Evolutionary conservation across 208 protist species (phyloP), one percentile per base, ranked within the genome.

Genomic region (Borovskyia barvae): DNA sequence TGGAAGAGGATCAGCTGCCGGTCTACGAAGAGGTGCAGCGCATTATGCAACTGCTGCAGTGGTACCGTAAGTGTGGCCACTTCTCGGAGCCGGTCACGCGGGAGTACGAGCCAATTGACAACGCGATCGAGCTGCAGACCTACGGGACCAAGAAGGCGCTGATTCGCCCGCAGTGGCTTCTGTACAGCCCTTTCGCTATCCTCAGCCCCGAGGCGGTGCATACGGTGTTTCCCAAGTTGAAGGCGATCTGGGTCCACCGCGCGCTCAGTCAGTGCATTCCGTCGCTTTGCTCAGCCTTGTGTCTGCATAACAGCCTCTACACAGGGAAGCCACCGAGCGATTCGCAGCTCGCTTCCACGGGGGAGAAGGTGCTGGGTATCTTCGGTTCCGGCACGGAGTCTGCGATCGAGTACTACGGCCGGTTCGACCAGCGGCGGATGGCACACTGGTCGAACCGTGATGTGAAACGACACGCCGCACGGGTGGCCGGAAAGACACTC

Each of bases 381-480:
- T 96, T 96, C 50, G 90, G 90, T 50, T 92, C 84, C 48, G 90
- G 86, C 50, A 83, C 82, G 12, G 77, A 92, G 56, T 76, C 93
- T 60, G 80, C 86, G 17, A 88, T 93, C 51, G 77, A 89, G 33
- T 96, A 82, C 69, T 87, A 89, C 55, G 73, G 75, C 20, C 60
- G 61, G 14, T 96, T 93, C 64, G 85, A 90, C 43, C 76, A 92
- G 67, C 66, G 69, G 17, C 73, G 82, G 40, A 91, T 93, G 85
- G 85, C 78, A 33, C 90, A 96, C 62, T 96, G 90, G 87, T 92
- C 82, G 5, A 96, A 93, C 68, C 77, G 85, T 32, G 90, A 96
- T 70, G 80, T 92, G 26, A 92, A 93, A 66, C 78, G 90, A 0
- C 79, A 91, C 56, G 72, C 82, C 29, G 72, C 77, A 12, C 75